These are phyloP conservation scores for Casuarina glauca DNA, from an alignment of 306 rosid genomes.

Conservation along the genomic window DNA sequence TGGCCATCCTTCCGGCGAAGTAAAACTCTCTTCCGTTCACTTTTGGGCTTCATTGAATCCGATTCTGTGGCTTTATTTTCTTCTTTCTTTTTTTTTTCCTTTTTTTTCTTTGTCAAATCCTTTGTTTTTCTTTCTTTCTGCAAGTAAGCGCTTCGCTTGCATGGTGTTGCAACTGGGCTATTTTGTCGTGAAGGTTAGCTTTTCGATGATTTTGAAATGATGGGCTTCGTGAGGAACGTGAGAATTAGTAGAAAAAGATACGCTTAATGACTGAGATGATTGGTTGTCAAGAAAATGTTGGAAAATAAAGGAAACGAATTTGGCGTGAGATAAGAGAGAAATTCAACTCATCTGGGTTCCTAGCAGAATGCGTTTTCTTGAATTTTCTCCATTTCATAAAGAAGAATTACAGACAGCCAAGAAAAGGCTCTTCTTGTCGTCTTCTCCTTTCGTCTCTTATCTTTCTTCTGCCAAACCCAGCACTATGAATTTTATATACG, in stretches of 20 bases:
- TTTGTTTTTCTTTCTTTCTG: background rate
- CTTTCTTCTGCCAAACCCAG: background rate
- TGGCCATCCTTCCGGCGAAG: background rate
- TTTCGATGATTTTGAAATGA: background rate
- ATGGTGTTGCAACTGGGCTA: background rate
- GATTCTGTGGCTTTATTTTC: background rate
- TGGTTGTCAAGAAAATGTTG: conserved; percentile 20
- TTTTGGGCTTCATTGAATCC: background rate
- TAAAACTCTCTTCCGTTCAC: background rate
- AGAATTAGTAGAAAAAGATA: background rate
- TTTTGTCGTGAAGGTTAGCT: background rate
- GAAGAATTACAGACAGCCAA: background rate
- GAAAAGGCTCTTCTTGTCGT: background rate
- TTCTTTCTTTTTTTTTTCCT: background rate
- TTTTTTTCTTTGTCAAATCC: background rate
- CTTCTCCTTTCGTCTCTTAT: background rate
- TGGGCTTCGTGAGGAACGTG: background rate
- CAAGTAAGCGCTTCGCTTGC: background rate
- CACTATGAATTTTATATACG: background rate
- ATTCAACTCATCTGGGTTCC: background rate
- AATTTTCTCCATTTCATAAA: background rate
- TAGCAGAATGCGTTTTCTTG: background rate
- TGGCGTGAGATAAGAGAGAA: background rate
- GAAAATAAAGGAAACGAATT: background rate
- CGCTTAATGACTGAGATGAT: conserved; percentile 5